A percentile compares a stretch with the other conserved stretches of the same genome.
These are phyloP conservation scores for Tetradesmus obliquus DNA, from an alignment of 139 green algal species.

Conservation along the genomic window DNA sequence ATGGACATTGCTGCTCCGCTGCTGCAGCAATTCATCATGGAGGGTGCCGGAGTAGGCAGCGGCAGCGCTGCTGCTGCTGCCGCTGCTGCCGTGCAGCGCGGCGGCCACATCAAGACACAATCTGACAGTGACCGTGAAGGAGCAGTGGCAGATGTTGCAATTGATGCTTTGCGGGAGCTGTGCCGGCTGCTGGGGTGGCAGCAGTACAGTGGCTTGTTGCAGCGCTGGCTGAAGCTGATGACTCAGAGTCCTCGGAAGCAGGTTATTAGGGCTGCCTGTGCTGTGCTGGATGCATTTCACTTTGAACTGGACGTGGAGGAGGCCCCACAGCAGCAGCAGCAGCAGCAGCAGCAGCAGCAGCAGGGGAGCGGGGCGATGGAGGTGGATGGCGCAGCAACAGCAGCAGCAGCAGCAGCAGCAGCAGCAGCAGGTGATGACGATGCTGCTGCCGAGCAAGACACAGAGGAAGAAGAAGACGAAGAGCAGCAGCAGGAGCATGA, in stretches of 20 bases:
- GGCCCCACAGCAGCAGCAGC: background rate
- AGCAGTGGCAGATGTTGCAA: constrained; percentile 77
- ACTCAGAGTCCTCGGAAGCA: constrained; percentile 45
- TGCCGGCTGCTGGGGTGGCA: constrained; percentile 74
- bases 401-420: constrained; percentile 32
- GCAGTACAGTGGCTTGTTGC: constrained; percentile 83
- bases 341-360: constrained; percentile 7
- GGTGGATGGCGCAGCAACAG: constrained; percentile 2
- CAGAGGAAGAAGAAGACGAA: background rate
- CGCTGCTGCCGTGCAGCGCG: background rate
- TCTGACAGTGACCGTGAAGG: constrained; percentile 52
- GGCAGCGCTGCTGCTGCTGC: constrained; percentile 37
- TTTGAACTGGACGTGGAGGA: constrained; percentile 64
- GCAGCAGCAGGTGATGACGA: background rate
- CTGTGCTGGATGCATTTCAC: constrained; percentile 87
- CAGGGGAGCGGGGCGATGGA: background rate
- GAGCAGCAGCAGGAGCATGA: constrained; percentile 38
- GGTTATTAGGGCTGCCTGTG: constrained; percentile 69
- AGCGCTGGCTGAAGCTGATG: constrained; percentile 70
- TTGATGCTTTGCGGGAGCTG: constrained; percentile 60
- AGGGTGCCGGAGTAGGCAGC: constrained; percentile 36
- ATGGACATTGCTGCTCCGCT: constrained; percentile 77
- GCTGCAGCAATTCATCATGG: constrained; percentile 77
- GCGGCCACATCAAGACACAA: constrained; percentile 31
- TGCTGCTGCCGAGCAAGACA: background rate